Evolutionary conservation across 1,284 basidiomycete genomes (phyloP).

Genomic region (Boletus hoseneyae): DNA sequence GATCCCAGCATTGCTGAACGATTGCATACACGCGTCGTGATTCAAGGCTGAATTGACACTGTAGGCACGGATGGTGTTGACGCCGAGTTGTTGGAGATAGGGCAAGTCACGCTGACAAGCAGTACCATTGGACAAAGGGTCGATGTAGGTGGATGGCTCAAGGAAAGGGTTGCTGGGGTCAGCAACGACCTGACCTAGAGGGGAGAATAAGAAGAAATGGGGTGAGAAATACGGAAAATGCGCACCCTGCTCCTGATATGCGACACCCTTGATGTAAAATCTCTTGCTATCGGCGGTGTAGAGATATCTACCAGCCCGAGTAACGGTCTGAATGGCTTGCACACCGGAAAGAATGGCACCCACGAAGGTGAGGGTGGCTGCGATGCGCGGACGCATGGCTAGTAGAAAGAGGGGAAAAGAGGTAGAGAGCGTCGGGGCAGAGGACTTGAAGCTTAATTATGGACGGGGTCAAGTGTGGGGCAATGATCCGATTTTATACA

Average conservation of each 20-base stretch:
- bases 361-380: conserved; percentile 18
- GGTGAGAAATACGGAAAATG: not conserved
- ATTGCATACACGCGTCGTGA: conserved; percentile 84
- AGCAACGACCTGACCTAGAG: conserved; percentile 45
- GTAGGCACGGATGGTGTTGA: conserved; percentile 82
- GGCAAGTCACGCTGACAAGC: conserved; percentile 80
- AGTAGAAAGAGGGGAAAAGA: not conserved
- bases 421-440: conserved; percentile 4
- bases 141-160: conserved; percentile 73
- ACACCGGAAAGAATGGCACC: conserved; percentile 39
- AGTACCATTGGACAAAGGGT: conserved; percentile 68
- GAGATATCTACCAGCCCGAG: conserved; percentile 73
- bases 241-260: conserved; percentile 84
- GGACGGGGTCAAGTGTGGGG: not conserved
- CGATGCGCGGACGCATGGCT: conserved; percentile 23
- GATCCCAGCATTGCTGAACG: conserved; percentile 76
- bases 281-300: conserved; percentile 69
- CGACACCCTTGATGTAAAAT: conserved; percentile 90
- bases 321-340: conserved; percentile 55
- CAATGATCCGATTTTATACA: not conserved
- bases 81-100: conserved; percentile 64
- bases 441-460: not conserved
- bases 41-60: conserved; percentile 79
- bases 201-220: not conserved
- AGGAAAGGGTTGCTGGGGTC: conserved; percentile 67